A percentile compares a stretch with the other conserved stretches of the same genome.
These are phyloP conservation scores for Calocera cornea DNA, from an alignment of 768 basidiomycete genomes.

Conservation along the genomic window DNA sequence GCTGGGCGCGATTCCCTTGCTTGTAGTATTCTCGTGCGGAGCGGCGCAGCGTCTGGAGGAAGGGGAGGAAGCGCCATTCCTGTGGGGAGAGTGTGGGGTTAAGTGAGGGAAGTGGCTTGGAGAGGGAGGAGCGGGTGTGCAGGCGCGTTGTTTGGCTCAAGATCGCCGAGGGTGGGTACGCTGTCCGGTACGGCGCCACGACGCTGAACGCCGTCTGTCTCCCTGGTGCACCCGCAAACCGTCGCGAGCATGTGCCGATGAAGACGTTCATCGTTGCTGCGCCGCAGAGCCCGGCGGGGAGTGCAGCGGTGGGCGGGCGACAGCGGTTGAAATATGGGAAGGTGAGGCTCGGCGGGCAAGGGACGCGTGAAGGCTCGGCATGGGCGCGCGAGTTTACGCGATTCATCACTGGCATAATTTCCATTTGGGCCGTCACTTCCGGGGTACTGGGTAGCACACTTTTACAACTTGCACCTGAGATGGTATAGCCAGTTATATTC, in stretches of 20 bases:
- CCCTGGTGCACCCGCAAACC: background rate
- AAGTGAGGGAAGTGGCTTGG: background rate
- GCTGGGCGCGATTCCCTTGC: background rate
- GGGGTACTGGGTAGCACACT: background rate
- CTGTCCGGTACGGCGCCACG: background rate
- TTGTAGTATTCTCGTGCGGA: background rate
- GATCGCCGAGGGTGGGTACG: background rate
- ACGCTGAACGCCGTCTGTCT: background rate
- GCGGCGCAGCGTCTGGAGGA: background rate
- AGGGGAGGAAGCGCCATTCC: background rate
- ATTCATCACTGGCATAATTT: background rate
- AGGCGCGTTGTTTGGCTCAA: background rate
- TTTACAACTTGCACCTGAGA: background rate
- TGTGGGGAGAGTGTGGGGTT: background rate
- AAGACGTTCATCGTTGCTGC: background rate
- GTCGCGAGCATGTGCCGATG: background rate
- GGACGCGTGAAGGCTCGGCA: background rate
- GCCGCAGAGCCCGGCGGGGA: background rate
- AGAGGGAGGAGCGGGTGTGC: background rate
- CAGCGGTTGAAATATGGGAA: too few relatives aligned
- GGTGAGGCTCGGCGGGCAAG: background rate
- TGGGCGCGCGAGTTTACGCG: background rate
- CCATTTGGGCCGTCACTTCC: background rate
- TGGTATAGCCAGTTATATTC: background rate
- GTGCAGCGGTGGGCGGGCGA: background rate